These are phyloP conservation scores for Torulaspora quercuum DNA, from an alignment of 805 yeast genomes.

Conservation along the genomic window DNA sequence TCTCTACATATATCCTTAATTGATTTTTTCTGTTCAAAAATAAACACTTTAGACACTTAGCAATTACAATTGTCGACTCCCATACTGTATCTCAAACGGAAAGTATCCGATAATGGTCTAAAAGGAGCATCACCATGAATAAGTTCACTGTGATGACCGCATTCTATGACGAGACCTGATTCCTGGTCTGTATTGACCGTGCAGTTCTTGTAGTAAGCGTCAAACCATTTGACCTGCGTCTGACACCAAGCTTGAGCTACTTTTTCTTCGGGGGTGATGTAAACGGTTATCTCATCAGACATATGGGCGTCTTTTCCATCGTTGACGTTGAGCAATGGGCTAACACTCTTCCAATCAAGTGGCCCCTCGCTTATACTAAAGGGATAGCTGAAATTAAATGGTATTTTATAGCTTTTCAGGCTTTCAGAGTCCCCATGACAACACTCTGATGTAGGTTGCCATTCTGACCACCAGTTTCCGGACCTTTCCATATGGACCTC, in stretches of 20 bases:
- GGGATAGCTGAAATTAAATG: neutral
- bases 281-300: too few relatives aligned
- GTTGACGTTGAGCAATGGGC: neutral
- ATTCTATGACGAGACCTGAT: neutral
- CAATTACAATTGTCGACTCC: too few relatives aligned
- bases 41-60: too few relatives aligned
- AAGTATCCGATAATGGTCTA: too few relatives aligned
- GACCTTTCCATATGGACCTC: neutral
- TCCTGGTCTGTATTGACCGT: neutral
- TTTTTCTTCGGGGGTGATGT: neutral
- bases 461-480: slow-evolving; percentile 2
- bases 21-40: too few relatives aligned
- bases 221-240: neutral
- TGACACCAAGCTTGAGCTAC: neutral
- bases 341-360: neutral
- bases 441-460: neutral
- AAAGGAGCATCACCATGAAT: slow-evolving; percentile 1
- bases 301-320: neutral
- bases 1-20: slow-evolving; percentile 4
- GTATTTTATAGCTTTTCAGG: neutral
- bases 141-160: neutral
- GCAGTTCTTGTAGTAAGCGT: neutral
- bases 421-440: neutral
- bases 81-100: too few relatives aligned
- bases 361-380: slow-evolving; percentile 1